phyloP scores from a whole-genome alignment of 1,284 basidiomycete species.

The Xerocomus amazonicus region DNA sequence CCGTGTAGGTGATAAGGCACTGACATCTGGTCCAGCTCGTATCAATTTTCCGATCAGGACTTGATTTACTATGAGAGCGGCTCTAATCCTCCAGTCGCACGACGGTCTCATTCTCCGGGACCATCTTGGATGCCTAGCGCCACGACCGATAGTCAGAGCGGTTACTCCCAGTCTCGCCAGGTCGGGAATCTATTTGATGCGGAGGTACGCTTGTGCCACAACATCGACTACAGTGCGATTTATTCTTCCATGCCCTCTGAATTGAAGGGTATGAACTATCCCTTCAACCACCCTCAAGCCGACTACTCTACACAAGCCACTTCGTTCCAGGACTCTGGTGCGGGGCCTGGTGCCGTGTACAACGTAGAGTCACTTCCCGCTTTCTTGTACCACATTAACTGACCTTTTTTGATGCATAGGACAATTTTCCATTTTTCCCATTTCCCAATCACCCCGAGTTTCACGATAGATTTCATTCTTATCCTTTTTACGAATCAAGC shows the following conservation, averaged over 20 bases:
- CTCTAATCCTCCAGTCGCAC: conserved; percentile 1
- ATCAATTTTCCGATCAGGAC: neutral
- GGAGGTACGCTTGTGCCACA: conserved; percentile 14
- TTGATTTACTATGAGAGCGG: conserved; percentile 4
- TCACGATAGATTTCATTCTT: neutral
- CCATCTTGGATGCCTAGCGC: conserved; percentile 6
- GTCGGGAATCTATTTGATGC: conserved; percentile 4
- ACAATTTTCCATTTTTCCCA: neutral
- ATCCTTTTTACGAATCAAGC: neutral
- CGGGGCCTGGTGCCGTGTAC: conserved; percentile 7
- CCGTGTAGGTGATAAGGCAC: neutral
- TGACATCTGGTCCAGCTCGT: conserved; percentile 12
- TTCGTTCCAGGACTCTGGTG: neutral
- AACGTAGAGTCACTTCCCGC: conserved; percentile 4
- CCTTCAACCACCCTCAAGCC: neutral
- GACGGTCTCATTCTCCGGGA: neutral
- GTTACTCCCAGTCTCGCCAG: conserved; percentile 4
- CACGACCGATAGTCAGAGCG: neutral
- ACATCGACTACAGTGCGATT: neutral
- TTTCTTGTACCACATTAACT: neutral
- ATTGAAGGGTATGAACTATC: conserved; percentile 8
- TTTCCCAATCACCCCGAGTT: neutral
- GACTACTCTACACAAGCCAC: neutral
- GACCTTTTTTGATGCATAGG: conserved; percentile 6
- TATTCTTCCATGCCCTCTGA: neutral